A percentile compares a stretch with the other conserved stretches of the same genome.
These are phyloP conservation scores for Stenocarpella maydis DNA, from an alignment of 2,329 filamentous ascomycete genomes.

Conservation along the genomic window DNA sequence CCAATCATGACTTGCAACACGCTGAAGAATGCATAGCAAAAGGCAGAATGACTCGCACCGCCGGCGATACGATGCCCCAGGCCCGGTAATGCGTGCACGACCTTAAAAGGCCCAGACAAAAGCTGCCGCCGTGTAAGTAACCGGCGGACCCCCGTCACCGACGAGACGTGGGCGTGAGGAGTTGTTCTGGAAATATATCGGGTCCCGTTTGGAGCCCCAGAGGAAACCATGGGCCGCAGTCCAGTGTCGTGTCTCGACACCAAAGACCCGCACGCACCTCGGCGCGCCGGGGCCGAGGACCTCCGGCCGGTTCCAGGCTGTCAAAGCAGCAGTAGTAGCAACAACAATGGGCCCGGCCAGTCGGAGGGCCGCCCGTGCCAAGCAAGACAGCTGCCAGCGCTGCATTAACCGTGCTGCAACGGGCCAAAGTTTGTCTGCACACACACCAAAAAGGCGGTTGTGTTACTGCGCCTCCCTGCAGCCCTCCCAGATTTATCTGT, in stretches of 20 bases:
- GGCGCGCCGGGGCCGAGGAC: background rate
- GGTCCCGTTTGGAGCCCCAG: too few relatives aligned
- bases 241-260: too few relatives aligned
- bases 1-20: background rate
- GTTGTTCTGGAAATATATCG: background rate
- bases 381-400: constrained; percentile 9
- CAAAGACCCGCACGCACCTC: too few relatives aligned
- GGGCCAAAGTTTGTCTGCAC: constrained; percentile 2
- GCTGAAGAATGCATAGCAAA: background rate
- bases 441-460: background rate
- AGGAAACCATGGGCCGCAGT: too few relatives aligned
- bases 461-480: constrained; percentile 2
- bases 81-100: background rate
- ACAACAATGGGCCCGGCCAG: background rate
- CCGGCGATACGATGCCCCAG: background rate
- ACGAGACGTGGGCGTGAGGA: background rate
- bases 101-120: background rate
- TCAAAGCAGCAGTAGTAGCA: background rate
- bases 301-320: background rate
- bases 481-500: background rate
- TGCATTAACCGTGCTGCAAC: constrained; percentile 11
- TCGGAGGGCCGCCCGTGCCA: background rate
- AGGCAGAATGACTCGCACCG: background rate
- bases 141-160: background rate
- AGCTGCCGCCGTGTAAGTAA: background rate